phyloP scores from a whole-genome alignment of 1,139 yeast genomes.

The Diutina siamensis region DNA sequence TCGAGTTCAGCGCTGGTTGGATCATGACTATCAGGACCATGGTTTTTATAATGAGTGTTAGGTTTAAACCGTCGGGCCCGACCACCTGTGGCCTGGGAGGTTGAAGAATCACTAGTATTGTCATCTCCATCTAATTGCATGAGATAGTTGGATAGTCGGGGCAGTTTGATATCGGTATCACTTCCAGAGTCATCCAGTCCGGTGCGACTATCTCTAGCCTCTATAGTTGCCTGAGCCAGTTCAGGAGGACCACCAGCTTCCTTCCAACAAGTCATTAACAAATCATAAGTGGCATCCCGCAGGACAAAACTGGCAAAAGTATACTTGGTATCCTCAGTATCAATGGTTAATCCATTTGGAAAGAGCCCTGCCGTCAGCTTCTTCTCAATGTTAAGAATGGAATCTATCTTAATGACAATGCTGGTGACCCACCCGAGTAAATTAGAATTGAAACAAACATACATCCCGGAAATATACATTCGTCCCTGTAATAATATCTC shows the following conservation, averaged over 20 bases:
- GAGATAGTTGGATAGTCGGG: conserved; percentile 2
- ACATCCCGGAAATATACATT: conserved; percentile 68
- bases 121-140: conserved; percentile 4
- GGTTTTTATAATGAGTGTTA: background rate
- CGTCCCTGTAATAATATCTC: conserved; percentile 91
- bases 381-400: conserved; percentile 65
- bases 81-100: background rate
- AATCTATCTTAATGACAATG: conserved; percentile 59
- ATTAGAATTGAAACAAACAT: conserved; percentile 84
- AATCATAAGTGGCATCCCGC: conserved; percentile 65
- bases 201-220: background rate
- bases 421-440: conserved; percentile 89
- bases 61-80: background rate
- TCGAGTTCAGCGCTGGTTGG: conserved; percentile 18
- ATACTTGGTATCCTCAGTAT: conserved; percentile 56
- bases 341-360: conserved; percentile 81
- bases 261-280: conserved; percentile 53
- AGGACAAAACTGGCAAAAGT: conserved; percentile 81
- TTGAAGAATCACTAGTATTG: background rate
- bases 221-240: background rate
- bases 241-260: conserved; percentile 13
- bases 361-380: conserved; percentile 79
- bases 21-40: conserved; percentile 29
- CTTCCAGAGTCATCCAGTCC: background rate
- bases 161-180: background rate